A percentile compares a stretch with the other conserved stretches of the same genome.
Conservation (phyloP, 352 stramenopile genomes). For the Saprolegnia parasitica region DNA sequence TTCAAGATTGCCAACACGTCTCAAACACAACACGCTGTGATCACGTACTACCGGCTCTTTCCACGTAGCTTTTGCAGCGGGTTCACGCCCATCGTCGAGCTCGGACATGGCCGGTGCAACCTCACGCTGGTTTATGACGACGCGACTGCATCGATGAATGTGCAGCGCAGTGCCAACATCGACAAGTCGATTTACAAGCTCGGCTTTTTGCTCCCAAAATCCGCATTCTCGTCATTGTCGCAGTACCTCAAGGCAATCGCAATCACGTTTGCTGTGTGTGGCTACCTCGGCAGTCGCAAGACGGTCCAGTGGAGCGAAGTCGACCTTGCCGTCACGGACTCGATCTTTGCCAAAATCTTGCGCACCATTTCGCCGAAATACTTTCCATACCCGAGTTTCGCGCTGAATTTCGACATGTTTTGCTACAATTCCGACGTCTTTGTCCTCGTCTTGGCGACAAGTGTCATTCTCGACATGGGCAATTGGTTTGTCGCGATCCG, state of each 20-base stretch:
- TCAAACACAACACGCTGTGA: neutral
- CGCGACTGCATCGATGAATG: neutral
- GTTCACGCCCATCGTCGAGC: neutral
- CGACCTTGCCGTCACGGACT: neutral
- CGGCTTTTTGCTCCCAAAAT: neutral
- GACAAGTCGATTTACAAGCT: neutral
- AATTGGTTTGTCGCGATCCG: neutral
- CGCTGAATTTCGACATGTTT: constrained; percentile 23
- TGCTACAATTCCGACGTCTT: constrained; percentile 25
- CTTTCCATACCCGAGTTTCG: constrained; percentile 13
- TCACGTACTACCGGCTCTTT: constrained; percentile 7
- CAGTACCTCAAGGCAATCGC: neutral
- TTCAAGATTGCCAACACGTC: constrained; percentile 4
- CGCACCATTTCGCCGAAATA: constrained; percentile 4
- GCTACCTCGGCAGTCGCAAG: constrained; percentile 14
- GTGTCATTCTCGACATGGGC: constrained; percentile 1
- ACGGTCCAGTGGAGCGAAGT: constrained; percentile 10
- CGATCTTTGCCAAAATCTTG: neutral
- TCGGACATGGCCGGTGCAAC: constrained; percentile 4
- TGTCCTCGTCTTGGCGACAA: neutral
- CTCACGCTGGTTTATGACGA: constrained; percentile 1
- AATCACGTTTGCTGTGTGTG: constrained; percentile 6
- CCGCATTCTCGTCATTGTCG: neutral
- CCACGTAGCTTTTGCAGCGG: constrained; percentile 7
- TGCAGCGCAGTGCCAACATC: neutral